These are phyloP conservation scores for Cyclaneusma minus DNA, from an alignment of 2,329 filamentous ascomycete species.

Conservation along the genomic window DNA sequence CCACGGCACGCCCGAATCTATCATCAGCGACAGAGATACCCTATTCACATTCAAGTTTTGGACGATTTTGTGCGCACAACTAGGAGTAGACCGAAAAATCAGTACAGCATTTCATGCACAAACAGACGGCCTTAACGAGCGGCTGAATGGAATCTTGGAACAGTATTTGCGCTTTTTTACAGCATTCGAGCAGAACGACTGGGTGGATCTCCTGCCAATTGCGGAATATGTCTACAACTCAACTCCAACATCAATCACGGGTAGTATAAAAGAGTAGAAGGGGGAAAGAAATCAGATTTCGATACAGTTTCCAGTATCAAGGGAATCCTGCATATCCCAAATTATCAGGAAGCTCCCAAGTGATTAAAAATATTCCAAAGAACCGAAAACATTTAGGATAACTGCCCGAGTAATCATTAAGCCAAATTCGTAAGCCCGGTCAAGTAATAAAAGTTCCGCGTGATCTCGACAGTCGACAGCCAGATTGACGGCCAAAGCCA, in stretches of 20 bases:
- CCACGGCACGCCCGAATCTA: slow-evolving; percentile 1
- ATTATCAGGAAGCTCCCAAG: no score
- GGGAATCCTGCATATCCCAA: no score
- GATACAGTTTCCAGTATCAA: no score
- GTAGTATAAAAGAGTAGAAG: slow-evolving; percentile 1
- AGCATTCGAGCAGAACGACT: slow-evolving; percentile 10
- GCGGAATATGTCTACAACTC: no score
- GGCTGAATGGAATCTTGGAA: slow-evolving; percentile 9
- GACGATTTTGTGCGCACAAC: slow-evolving; percentile 4
- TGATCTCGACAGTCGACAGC: no score
- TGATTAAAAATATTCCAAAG: no score
- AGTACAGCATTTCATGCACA: slow-evolving; percentile 6
- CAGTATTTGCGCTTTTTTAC: slow-evolving; percentile 5
- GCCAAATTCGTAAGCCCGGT: no score
- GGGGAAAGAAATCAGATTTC: slow-evolving; percentile 1
- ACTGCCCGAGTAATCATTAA: no score
- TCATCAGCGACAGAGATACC: slow-evolving; percentile 7
- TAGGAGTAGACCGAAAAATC: slow-evolving; percentile 4
- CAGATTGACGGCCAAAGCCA: no score
- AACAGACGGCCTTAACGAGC: slow-evolving; percentile 10
- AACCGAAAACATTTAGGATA: no score
- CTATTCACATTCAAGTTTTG: slow-evolving; percentile 9
- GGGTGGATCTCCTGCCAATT: slow-evolving; percentile 5
- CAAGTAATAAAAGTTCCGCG: no score
- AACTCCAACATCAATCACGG: slow-evolving; percentile 6